Conservation (phyloP, 352 stramenopile genomes). For the Pythium insidiosum region DNA sequence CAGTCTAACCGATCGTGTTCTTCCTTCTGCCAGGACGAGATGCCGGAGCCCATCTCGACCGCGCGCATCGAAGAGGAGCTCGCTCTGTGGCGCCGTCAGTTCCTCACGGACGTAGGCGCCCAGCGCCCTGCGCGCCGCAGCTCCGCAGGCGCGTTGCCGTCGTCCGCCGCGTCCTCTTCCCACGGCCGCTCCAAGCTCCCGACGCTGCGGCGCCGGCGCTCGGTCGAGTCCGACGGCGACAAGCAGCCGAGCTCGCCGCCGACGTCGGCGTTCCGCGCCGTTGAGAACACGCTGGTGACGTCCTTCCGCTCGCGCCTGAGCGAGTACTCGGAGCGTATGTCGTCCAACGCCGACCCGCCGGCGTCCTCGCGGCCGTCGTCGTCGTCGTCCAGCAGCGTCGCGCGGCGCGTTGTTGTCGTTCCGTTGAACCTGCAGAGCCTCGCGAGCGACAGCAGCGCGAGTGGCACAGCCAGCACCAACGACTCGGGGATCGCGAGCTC, state of each 20-base stretch:
- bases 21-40: too few species aligned
- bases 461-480: too few species aligned
- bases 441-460: too few species aligned
- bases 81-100: slow-evolving; percentile 13
- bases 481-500: too few species aligned
- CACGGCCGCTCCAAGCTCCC: too few species aligned
- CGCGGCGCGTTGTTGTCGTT: slow-evolving; percentile 5
- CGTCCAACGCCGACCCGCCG: slow-evolving; percentile 3
- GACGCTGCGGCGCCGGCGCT: neutral
- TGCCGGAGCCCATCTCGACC: slow-evolving; percentile 15
- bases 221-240: slow-evolving; percentile 1
- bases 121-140: too few species aligned
- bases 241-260: slow-evolving; percentile 3
- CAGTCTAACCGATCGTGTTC: too few species aligned
- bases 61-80: slow-evolving; percentile 16
- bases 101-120: slow-evolving; percentile 14
- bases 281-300: slow-evolving; percentile 17
- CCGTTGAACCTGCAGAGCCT: slow-evolving; percentile 17
- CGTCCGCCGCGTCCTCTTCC: too few species aligned
- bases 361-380: slow-evolving; percentile 4
- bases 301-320: slow-evolving; percentile 12
- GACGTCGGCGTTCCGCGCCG: slow-evolving; percentile 2
- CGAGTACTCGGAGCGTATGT: slow-evolving; percentile 13
- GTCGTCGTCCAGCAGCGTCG: neutral
- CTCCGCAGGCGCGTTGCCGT: too few species aligned